A percentile compares a stretch with the other conserved stretches of the same genome.
Evolutionary conservation across 768 basidiomycete species (phyloP).

Genomic region (Phaeotremella fagi): DNA sequence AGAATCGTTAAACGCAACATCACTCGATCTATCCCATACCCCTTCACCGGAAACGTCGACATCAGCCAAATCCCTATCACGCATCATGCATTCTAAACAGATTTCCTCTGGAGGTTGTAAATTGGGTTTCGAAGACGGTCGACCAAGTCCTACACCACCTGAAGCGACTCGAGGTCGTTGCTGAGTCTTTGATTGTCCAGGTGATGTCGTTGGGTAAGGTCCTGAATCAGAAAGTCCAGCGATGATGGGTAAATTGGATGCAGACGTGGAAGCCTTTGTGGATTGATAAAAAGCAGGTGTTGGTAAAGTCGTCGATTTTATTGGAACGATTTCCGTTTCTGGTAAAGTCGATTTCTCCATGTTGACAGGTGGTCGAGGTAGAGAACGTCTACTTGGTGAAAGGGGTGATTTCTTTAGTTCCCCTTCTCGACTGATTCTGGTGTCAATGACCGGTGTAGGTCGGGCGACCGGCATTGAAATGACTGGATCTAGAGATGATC

Average conservation of each 20-base stretch:
- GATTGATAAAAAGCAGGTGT: constrained; percentile 8
- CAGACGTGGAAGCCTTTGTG: constrained; percentile 27
- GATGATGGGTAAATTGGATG: constrained; percentile 33
- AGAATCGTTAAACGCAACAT: constrained; percentile 73
- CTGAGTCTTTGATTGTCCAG: not conserved
- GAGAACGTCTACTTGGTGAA: constrained; percentile 29
- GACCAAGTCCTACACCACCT: constrained; percentile 10
- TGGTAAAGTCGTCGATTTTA: not conserved
- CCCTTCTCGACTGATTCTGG: not conserved
- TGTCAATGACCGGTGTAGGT: constrained; percentile 13
- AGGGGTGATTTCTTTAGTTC: constrained; percentile 4
- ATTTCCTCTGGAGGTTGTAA: constrained; percentile 57
- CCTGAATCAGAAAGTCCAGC: constrained; percentile 38
- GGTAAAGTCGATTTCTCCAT: not conserved
- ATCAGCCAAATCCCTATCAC: constrained; percentile 96
- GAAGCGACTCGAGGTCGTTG: not conserved
- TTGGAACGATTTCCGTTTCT: not conserved
- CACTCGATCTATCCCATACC: constrained; percentile 87
- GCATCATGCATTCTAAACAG: constrained; percentile 96
- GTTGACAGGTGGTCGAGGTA: constrained; percentile 32
- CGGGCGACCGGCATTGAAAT: constrained; percentile 16
- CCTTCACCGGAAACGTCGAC: constrained; percentile 81
- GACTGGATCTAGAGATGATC: constrained; percentile 9
- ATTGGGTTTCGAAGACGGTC: constrained; percentile 6
- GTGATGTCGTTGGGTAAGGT: constrained; percentile 26